Conservation (phyloP, 331 rosid genomes). For the Pyrus hybrid region DNA sequence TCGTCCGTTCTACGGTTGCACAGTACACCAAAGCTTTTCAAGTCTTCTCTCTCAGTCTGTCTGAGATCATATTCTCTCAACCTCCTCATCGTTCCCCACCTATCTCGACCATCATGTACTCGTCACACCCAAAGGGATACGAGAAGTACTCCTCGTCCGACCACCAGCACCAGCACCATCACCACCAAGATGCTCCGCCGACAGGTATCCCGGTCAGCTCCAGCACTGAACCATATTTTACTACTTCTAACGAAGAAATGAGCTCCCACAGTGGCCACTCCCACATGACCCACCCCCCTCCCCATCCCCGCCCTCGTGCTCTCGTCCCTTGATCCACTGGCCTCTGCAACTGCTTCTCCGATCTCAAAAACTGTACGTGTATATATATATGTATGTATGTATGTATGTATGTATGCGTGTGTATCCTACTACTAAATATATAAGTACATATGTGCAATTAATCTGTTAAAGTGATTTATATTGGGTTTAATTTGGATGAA, state of each 20-base stretch:
- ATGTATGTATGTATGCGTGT: too few species aligned
- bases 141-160: neutral
- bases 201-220: conserved; percentile 4
- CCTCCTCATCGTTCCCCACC: neutral
- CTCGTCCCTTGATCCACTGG: conserved; percentile 32
- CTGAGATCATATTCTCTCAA: neutral
- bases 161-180: neutral
- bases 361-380: conserved; percentile 13
- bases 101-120: neutral
- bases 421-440: too few species aligned
- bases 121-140: neutral
- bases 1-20: too few species aligned
- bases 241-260: neutral
- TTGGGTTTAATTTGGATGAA: too few species aligned
- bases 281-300: neutral
- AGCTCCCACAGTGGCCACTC: too few species aligned
- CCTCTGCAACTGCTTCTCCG: conserved; percentile 35
- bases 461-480: too few species aligned
- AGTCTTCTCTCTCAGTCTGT: too few species aligned
- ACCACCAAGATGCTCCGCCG: neutral
- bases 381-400: too few species aligned
- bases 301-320: neutral
- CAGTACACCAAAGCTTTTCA: too few species aligned
- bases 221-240: neutral
- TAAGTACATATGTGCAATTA: too few species aligned